Conservation (phyloP, 768 basidiomycete species). For the Pulveroboletus frians region DNA sequence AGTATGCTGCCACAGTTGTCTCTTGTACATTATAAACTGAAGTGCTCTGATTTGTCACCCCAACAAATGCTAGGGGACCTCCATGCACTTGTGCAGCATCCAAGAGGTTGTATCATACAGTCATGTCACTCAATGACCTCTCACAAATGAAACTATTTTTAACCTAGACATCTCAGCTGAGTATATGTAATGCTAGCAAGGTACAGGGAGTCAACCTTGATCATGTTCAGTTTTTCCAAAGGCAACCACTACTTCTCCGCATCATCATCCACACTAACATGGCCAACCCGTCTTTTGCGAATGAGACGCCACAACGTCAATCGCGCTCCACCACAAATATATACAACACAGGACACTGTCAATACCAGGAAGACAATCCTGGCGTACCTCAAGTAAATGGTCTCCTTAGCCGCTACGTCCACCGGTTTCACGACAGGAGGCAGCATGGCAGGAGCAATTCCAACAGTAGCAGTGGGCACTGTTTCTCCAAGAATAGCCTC, state of each 20-base stretch:
- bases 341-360: slow-evolving; percentile 39
- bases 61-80: no score
- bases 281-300: slow-evolving; percentile 32
- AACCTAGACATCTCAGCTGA: no score
- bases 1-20: no score
- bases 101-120: no score
- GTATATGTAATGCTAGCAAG: no score
- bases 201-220: no score
- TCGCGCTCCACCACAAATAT: slow-evolving; percentile 43
- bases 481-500: slow-evolving; percentile 13
- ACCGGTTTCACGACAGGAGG: slow-evolving; percentile 1
- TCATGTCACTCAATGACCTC: no score
- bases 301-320: slow-evolving; percentile 32
- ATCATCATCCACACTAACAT: slow-evolving; percentile 46
- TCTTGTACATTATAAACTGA: no score
- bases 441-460: slow-evolving; percentile 11
- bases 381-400: slow-evolving; percentile 15
- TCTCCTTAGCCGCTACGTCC: slow-evolving; percentile 3
- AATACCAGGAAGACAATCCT: slow-evolving; percentile 36
- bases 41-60: no score
- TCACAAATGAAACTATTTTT: no score
- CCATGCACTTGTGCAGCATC: no score
- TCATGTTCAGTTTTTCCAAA: no score
- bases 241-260: slow-evolving; percentile 41
- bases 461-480: slow-evolving; percentile 10